Conservation (phyloP, 1,139 yeast genomes). For the Yamadazyma friedrichii region DNA sequence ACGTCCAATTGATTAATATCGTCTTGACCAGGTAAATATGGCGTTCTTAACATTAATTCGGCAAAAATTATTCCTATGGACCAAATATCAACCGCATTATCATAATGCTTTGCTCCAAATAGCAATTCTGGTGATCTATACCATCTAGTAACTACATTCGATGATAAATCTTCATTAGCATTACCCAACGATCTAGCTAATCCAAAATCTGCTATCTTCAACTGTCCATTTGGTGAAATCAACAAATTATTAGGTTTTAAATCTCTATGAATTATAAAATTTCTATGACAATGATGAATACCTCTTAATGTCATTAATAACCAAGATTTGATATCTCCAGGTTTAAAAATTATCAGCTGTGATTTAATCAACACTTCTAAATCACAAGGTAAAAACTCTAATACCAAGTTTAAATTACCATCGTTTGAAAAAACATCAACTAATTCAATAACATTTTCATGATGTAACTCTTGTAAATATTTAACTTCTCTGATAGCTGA, state of each 20-base stretch:
- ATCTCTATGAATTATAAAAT: slow-evolving; percentile 87
- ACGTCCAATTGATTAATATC: slow-evolving; percentile 88
- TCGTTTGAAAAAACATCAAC: slow-evolving; percentile 76
- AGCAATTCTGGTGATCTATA: slow-evolving; percentile 92
- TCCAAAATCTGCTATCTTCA: slow-evolving; percentile 97
- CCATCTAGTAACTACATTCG: slow-evolving; percentile 97
- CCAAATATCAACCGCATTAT: slow-evolving; percentile 90
- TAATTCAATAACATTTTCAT: slow-evolving; percentile 80
- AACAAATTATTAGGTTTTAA: slow-evolving; percentile 80
- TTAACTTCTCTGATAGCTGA: slow-evolving; percentile 95
- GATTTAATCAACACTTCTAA: slow-evolving; percentile 88
- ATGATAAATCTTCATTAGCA: slow-evolving; percentile 78
- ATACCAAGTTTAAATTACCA: slow-evolving; percentile 67
- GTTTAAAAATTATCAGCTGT: slow-evolving; percentile 68
- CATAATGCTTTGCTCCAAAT: slow-evolving; percentile 86
- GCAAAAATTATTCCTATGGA: slow-evolving; percentile 96
- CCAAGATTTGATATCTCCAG: slow-evolving; percentile 93
- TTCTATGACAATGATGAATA: slow-evolving; percentile 90
- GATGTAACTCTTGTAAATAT: slow-evolving; percentile 82
- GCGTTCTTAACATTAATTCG: slow-evolving; percentile 90
- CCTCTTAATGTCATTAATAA: slow-evolving; percentile 91
- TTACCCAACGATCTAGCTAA: slow-evolving; percentile 81
- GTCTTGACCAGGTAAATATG: slow-evolving; percentile 89
- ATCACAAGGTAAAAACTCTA: slow-evolving; percentile 91
- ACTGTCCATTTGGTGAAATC: slow-evolving; percentile 79